A percentile compares a stretch with the other conserved stretches of the same genome.
phyloP scores from a whole-genome alignment of 768 basidiomycete genomes.

The Calocera viscosa region DNA sequence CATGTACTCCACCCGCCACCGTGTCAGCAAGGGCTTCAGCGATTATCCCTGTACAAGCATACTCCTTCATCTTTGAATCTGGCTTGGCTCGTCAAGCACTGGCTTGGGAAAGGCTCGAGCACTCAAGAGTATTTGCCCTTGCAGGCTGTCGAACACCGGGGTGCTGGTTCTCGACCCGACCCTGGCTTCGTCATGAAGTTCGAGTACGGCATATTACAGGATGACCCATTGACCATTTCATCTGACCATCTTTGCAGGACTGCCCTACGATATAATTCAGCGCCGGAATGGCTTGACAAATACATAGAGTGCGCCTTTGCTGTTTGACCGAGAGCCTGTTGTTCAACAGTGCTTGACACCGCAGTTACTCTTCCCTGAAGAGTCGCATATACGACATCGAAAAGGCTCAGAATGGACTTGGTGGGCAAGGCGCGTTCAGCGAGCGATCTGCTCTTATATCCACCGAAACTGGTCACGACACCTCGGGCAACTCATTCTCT shows the following conservation, averaged over 20 bases:
- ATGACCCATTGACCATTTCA: background rate
- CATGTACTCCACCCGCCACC: too few relatives aligned
- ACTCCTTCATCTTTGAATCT: background rate
- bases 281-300: slow-evolving; percentile 85
- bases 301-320: slow-evolving; percentile 65
- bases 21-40: too few relatives aligned
- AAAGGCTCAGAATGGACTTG: slow-evolving; percentile 45
- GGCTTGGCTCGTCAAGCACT: background rate
- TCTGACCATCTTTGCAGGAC: background rate
- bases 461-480: slow-evolving; percentile 26
- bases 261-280: slow-evolving; percentile 58
- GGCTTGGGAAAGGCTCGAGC: background rate
- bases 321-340: background rate
- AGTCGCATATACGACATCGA: slow-evolving; percentile 77
- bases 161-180: background rate
- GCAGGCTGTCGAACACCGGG: background rate
- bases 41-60: too few relatives aligned
- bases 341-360: background rate
- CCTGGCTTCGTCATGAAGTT: background rate
- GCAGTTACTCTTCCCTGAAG: slow-evolving; percentile 74
- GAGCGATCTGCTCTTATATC: background rate
- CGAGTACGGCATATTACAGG: background rate
- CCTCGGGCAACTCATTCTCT: slow-evolving; percentile 46
- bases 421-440: background rate
- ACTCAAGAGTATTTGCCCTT: background rate